Evolutionary conservation across 2,329 filamentous ascomycete genomes (phyloP).

Genomic region (Scedosporium apiospermum): DNA sequence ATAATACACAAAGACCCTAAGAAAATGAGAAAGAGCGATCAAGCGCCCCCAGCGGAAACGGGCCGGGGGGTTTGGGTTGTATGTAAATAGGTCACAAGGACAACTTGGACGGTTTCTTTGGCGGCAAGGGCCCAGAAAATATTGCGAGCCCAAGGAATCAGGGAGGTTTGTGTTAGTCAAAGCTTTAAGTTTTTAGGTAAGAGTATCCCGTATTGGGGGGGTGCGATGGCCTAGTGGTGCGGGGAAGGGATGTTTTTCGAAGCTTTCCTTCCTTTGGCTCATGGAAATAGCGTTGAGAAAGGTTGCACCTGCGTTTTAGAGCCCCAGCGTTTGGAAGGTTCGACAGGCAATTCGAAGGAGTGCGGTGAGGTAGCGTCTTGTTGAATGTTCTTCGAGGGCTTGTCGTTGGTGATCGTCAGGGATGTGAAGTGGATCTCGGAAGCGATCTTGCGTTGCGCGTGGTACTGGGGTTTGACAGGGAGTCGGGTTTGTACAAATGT

Average conservation of each 20-base stretch:
- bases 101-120: not conserved
- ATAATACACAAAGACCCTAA: not conserved
- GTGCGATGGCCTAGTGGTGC: constrained; percentile 1
- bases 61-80: not conserved
- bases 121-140: constrained; percentile 1
- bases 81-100: constrained; percentile 4
- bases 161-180: constrained; percentile 37
- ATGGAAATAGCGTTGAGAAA: not conserved
- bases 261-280: not conserved
- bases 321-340: no score
- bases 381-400: not conserved
- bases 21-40: not conserved
- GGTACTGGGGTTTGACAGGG: not conserved
- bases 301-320: no score
- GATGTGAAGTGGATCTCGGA: not conserved
- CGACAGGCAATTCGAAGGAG: not conserved
- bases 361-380: not conserved
- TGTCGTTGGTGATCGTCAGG: not conserved
- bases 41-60: not conserved
- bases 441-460: not conserved
- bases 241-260: not conserved
- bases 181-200: constrained; percentile 34
- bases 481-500: not conserved
- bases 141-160: constrained; percentile 3
- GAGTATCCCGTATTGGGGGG: constrained; percentile 12